Evolutionary conservation across 257 asterid genomes (phyloP), one percentile per base, ranked within the genome.

Genomic region (Solanum tacnaense): DNA sequence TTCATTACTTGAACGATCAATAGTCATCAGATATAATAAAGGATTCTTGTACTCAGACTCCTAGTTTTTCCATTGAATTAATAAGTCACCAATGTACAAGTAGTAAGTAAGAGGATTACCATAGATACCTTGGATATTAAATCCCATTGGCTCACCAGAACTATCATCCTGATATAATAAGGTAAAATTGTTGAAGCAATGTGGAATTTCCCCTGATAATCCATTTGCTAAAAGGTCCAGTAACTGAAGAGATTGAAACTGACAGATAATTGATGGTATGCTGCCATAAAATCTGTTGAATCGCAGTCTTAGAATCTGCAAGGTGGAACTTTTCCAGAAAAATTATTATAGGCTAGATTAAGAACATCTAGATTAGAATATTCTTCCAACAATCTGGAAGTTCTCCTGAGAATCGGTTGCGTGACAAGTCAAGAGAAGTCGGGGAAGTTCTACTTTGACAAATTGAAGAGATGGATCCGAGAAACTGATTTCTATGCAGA

Each of bases 1-100:
- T 25, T 18, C 52, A 34, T 91, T 89, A n/a, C 90, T 81, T 1
- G 95, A 91, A 23, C 89, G 85, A 85, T 90, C 93, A 0, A 91
- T 34, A 4, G 65, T 88, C 68, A 86, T 93, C 9, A 91, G 86
- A 46, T 85, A 76, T 35, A 65, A 18, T 20, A 91, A 20, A 27
- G 44, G 0, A 56, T 56, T 56, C n/a, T 56, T 56, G n/a, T 18
- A 56, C 65, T 56, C n/a, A 18, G 2, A 18, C 4, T 18, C n/a
- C 11, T 18, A 1, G 10, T 89, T 83, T 67, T 90, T 91, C 91
- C 93, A 91, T 31, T 87, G 88, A 70, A 91, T 72, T 6, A 82
- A 20, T 13, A 84, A 68, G 18, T 89, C 15, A 25, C 81, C 88
- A 11, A 78, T 87, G 79, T 86, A 86, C 18, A 1, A 72, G 20